A percentile compares a stretch with the other conserved stretches of the same genome.
phyloP scores from a whole-genome alignment of 176 grass and related monocot species.

The Phyllostachys edulis region DNA sequence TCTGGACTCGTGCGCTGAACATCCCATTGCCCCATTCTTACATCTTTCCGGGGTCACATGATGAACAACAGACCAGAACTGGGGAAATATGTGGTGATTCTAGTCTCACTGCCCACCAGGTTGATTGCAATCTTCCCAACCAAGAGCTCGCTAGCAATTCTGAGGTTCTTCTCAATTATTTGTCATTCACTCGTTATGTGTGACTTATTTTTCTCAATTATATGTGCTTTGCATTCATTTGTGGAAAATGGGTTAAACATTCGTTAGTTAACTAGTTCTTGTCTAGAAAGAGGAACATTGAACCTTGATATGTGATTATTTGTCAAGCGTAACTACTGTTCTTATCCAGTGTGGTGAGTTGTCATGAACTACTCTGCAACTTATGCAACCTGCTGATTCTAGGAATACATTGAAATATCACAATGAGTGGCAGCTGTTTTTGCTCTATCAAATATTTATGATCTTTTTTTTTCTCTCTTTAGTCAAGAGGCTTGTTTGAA shows the following conservation, averaged over 20 bases:
- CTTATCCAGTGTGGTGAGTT: neutral
- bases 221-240: neutral
- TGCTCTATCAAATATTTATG: neutral
- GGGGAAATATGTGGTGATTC: conserved; percentile 6
- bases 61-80: conserved; percentile 21
- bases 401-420: neutral
- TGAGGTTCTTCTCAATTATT: conserved; percentile 23
- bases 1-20: conserved; percentile 92
- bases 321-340: neutral
- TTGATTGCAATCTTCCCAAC: conserved; percentile 26
- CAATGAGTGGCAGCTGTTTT: neutral
- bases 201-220: neutral
- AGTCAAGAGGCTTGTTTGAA: neutral
- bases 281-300: neutral
- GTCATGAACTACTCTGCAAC: neutral
- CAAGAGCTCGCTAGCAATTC: conserved; percentile 5
- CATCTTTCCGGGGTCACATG: conserved; percentile 54
- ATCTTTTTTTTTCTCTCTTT: neutral
- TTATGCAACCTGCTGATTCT: neutral
- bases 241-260: neutral
- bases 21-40: conserved; percentile 79
- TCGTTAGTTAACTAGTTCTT: neutral
- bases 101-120: neutral
- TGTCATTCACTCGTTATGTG: neutral
- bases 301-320: neutral